phyloP scores from a whole-genome alignment of 2,329 filamentous ascomycete species.

The Colletotrichum sp. region DNA sequence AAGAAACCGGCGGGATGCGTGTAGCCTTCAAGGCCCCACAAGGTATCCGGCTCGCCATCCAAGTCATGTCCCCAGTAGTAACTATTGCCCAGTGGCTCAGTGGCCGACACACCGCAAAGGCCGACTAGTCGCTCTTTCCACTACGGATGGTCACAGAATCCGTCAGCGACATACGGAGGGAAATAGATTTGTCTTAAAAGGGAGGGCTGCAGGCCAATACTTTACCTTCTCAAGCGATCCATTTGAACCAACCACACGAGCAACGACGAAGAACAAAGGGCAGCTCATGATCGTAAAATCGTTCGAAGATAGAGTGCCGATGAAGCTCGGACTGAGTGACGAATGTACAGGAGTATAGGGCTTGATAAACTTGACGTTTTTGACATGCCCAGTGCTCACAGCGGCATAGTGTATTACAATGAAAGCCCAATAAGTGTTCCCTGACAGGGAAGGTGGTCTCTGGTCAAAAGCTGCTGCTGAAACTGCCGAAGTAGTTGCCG shows the following conservation, averaged over 20 bases:
- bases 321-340: background rate
- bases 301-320: background rate
- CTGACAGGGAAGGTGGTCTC: background rate
- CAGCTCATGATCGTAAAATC: background rate
- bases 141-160: background rate
- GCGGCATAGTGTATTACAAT: background rate
- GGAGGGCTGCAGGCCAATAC: background rate
- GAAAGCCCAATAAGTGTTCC: background rate
- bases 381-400: background rate
- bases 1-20: background rate
- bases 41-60: background rate
- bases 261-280: background rate
- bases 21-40: background rate
- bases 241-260: background rate
- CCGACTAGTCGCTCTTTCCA: background rate
- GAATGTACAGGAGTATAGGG: background rate
- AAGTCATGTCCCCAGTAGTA: background rate
- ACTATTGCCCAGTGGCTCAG: background rate
- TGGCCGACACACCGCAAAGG: background rate
- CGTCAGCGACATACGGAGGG: background rate
- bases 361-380: background rate
- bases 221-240: background rate
- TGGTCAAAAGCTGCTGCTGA: background rate
- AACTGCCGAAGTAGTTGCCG: background rate
- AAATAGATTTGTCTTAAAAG: background rate